Evolutionary conservation across 2,329 filamentous ascomycete species (phyloP), one percentile per base, ranked within the genome.

Genomic region (Exophiala calicioides): DNA sequence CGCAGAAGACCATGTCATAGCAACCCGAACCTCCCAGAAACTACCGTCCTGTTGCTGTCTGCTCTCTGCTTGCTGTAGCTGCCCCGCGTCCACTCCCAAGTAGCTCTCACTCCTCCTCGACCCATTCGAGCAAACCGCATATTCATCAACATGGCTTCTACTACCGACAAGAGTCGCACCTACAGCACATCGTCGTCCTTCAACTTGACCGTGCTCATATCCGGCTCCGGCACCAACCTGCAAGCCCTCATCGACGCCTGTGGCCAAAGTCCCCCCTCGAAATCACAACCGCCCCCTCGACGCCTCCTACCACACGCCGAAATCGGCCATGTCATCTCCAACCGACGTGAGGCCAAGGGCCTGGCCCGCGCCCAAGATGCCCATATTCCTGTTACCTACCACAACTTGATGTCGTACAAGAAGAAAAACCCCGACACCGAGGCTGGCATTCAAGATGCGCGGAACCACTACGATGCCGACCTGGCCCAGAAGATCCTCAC

Each of bases 391-490:
- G 87, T 81, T 44, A 79, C 80, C 44, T 91, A 91, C 72, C 89
- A 91, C 75, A 91, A 91, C 67, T 79, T 93, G 30, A 75, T 90
- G 45, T 77, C 79, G 26, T 84, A 88, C 69, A 89, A 88, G 49
- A 87, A 87, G 62, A 78, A 75, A 53, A 79, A 89, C 58, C 69
- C 78, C 65, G 71, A 68, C 50, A 82, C 63, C 59, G 70, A 69
- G 12, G 74, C 79, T 27, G 69, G 72, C 4, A 63, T 73, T 5
- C 64, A 69, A 49, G 59, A 63, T 31, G 84, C 81, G 1, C 79
- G 89, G 18, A 70, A 76, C 35, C 75, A 74, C 43, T 94, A 93
- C 66, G 89, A 95, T 64, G 78, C 81, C 10, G 86, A 87, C 32
- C 73, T 95, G 53, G 86, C 88, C 0, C 67, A 76, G 31, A 74